A percentile compares a stretch with the other conserved stretches of the same genome.
Evolutionary conservation across 2,329 filamentous ascomycete genomes (phyloP).

Genomic region (Phialophora macrospora): DNA sequence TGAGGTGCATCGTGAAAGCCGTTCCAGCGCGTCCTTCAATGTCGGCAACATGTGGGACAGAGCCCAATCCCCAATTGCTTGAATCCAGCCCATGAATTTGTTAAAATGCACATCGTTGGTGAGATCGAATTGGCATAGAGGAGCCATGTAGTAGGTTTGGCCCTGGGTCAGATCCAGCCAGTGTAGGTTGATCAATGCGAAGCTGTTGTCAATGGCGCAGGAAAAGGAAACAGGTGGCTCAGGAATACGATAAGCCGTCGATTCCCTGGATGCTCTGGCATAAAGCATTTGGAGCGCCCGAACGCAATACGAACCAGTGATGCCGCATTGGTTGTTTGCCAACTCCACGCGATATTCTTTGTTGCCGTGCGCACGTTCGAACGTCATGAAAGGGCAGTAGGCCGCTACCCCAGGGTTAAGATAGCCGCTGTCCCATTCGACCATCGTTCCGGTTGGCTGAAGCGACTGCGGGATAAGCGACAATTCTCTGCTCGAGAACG

Average conservation of each 20-base stretch:
- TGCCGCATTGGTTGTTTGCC: slow-evolving; percentile 36
- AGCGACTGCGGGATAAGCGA: slow-evolving; percentile 32
- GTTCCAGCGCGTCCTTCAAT: slow-evolving; percentile 26
- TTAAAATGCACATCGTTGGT: slow-evolving; percentile 31
- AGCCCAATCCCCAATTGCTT: slow-evolving; percentile 33
- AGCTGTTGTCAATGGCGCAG: slow-evolving; percentile 34
- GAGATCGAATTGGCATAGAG: slow-evolving; percentile 36
- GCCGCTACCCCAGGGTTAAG: slow-evolving; percentile 25
- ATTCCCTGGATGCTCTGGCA: slow-evolving; percentile 21
- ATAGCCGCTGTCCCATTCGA: slow-evolving; percentile 32
- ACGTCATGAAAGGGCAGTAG: slow-evolving; percentile 33
- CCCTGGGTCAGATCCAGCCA: slow-evolving; percentile 31
- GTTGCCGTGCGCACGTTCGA: slow-evolving; percentile 33
- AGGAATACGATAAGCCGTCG: slow-evolving; percentile 12
- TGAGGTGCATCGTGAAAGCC: slow-evolving; percentile 3
- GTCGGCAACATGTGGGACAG: slow-evolving; percentile 26
- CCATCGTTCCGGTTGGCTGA: slow-evolving; percentile 29
- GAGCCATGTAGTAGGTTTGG: slow-evolving; percentile 34
- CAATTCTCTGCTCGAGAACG: slow-evolving; percentile 26
- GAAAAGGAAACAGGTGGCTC: slow-evolving; percentile 33
- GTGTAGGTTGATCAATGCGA: slow-evolving; percentile 34
- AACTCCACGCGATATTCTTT: slow-evolving; percentile 31
- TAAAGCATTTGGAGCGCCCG: slow-evolving; percentile 33
- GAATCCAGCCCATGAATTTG: slow-evolving; percentile 30
- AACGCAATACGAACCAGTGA: slow-evolving; percentile 30